Percentiles rank a stretch among this genome's conserved stretches.
Evolutionary conservation across 2,329 filamentous ascomycete species (phyloP).

Genomic region (Lasiodiplodia sp.): DNA sequence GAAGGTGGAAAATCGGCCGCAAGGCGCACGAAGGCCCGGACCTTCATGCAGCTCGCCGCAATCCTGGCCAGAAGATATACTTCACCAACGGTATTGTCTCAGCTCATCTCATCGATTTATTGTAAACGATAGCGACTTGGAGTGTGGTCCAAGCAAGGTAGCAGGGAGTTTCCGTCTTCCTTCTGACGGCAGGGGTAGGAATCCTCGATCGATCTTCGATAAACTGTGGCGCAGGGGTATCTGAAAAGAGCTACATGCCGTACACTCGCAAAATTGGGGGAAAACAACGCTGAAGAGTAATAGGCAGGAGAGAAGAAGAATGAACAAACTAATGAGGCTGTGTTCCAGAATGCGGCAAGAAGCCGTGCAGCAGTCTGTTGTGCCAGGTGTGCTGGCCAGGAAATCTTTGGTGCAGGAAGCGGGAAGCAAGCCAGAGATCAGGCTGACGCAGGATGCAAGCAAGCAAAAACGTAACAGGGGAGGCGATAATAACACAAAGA

Average conservation of each 20-base stretch:
- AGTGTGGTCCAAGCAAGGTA: not conserved
- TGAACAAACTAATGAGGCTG: conserved; percentile 8
- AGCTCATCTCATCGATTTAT: not conserved
- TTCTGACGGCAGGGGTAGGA: not conserved
- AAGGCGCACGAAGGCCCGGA: not conserved
- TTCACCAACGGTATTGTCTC: conserved; percentile 16
- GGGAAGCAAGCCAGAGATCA: not conserved
- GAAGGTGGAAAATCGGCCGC: not conserved
- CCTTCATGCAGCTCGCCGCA: conserved; percentile 15
- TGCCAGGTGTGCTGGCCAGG: not conserved
- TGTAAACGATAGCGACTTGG: too few species aligned
- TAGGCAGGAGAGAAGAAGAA: not conserved
- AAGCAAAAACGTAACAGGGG: not conserved
- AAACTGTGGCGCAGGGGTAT: conserved; percentile 16
- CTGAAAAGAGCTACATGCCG: not conserved
- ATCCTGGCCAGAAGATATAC: not conserved
- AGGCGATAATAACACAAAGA: not conserved
- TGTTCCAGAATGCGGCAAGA: conserved; percentile 20
- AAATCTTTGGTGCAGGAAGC: conserved; percentile 10
- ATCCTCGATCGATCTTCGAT: not conserved
- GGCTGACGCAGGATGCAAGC: conserved; percentile 10
- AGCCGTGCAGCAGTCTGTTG: not conserved
- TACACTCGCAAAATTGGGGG: not conserved
- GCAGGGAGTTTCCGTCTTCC: not conserved
- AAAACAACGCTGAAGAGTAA: not conserved